Evolutionary conservation across 148 eudicot genomes (phyloP).

Genomic region (Persicaria maculosa): DNA sequence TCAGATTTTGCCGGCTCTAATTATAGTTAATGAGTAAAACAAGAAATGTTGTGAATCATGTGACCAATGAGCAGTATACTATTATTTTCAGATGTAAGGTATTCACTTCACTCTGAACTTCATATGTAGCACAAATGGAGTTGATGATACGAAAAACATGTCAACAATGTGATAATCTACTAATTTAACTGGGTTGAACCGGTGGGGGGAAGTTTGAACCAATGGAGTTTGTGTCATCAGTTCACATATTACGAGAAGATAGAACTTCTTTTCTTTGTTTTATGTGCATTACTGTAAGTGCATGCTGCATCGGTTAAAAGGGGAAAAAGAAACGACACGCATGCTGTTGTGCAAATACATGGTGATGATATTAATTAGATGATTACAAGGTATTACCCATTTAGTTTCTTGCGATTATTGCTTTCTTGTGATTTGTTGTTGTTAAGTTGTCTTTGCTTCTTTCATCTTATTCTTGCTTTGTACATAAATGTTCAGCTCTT

Average conservation of each 20-base stretch:
- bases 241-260: background rate
- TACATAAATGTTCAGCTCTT: constrained; percentile 45
- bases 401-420: background rate
- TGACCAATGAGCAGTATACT: background rate
- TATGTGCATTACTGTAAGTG: background rate
- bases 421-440: background rate
- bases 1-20: too few relatives aligned
- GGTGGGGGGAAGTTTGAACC: background rate
- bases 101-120: background rate
- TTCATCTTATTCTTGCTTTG: constrained; percentile 9
- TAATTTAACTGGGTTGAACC: background rate
- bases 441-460: background rate
- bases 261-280: background rate
- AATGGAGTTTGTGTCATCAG: background rate
- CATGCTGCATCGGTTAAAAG: background rate
- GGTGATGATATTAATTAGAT: background rate
- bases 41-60: constrained; percentile 11
- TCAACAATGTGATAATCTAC: background rate
- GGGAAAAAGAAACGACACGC: background rate
- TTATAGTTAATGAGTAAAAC: background rate
- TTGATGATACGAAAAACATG: background rate
- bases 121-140: background rate
- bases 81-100: background rate
- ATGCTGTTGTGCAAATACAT: background rate
- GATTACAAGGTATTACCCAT: background rate